These are phyloP conservation scores for Xerocomellus dryophilus DNA, from an alignment of 768 basidiomycete genomes.

Conservation along the genomic window DNA sequence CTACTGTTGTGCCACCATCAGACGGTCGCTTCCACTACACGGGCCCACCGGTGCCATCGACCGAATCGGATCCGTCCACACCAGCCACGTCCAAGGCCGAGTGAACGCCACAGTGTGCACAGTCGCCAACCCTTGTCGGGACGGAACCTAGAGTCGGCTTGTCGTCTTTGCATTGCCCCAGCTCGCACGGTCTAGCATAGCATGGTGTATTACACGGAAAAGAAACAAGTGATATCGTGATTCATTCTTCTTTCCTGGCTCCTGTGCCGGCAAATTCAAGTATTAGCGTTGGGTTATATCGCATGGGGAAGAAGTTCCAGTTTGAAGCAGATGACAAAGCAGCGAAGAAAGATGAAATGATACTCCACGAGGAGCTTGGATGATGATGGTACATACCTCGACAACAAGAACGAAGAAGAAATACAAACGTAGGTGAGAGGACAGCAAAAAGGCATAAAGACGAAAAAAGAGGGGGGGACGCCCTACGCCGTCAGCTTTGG, in stretches of 20 bases:
- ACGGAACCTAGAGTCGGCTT: neutral
- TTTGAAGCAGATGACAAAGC: neutral
- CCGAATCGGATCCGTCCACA: conserved; percentile 2
- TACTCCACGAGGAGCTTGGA: neutral
- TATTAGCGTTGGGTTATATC: conserved; percentile 14
- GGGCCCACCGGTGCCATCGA: conserved; percentile 40
- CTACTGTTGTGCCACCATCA: conserved; percentile 12
- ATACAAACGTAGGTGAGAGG: neutral
- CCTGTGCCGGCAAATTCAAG: too few species aligned
- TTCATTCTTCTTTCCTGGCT: neutral
- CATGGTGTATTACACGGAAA: neutral
- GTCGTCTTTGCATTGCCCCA: neutral
- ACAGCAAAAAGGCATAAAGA: neutral
- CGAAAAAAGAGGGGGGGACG: neutral
- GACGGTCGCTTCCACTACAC: conserved; percentile 43
- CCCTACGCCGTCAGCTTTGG: conserved; percentile 65
- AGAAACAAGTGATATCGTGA: neutral
- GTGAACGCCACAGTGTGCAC: conserved; percentile 1
- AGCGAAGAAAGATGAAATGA: neutral
- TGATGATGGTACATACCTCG: conserved; percentile 9
- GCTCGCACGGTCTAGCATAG: neutral
- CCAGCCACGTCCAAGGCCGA: conserved; percentile 4
- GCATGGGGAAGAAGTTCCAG: neutral
- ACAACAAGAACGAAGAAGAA: neutral
- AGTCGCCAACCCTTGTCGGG: neutral